Evolutionary conservation across 805 yeast species (phyloP), one percentile per base, ranked within the genome.

Genomic region (Citeromyces nyonsensis): DNA sequence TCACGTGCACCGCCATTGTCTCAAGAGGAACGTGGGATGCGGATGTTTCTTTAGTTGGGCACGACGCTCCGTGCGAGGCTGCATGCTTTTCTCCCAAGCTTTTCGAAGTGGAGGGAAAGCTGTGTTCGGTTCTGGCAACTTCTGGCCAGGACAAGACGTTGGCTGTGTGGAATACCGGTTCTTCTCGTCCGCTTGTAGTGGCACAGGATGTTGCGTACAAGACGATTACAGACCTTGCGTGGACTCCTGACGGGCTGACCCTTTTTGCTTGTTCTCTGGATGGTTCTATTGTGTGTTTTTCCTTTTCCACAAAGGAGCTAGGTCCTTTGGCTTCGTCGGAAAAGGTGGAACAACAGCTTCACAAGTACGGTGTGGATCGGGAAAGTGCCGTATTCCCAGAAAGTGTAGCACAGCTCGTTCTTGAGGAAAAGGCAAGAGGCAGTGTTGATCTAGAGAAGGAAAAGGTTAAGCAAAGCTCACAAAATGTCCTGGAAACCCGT

Each of bases 141-240:
- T 95, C 88, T 10, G 97, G 97, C 8, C 97, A 88, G 53, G 98
- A 88, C 52, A 74, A 82, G 44, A 69, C 85, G 1, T 53, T 91
- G 26, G 94, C 85, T 0, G 60, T 88, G 5, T 88, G 98, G 98
- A 75, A 74, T 44, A 88, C 95, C 0, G 54, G 69, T 2, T 64
- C 63, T 33, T 68, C 85, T 4, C 63, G 82, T 32, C 97, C 98
- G 1, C 52, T 91, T 31, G 65, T 81, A 9, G 82, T 85, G 6
- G 82, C 86, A 1, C 70, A 70, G 27, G 93, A 86, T 39, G 65
- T 88, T 10, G 68, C 79, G 3, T 59, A 63, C 26, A 83, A 80
- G 41, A 67, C 95, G 0, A 77, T 91, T 22, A 84, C 95, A 0
- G 98, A 88, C 51, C 57, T 88, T 31, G 66, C 82, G 22, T 88